Evolutionary conservation across 768 basidiomycete genomes (phyloP), one percentile per base, ranked within the genome.

Genomic region (Boletus eberwhitei): DNA sequence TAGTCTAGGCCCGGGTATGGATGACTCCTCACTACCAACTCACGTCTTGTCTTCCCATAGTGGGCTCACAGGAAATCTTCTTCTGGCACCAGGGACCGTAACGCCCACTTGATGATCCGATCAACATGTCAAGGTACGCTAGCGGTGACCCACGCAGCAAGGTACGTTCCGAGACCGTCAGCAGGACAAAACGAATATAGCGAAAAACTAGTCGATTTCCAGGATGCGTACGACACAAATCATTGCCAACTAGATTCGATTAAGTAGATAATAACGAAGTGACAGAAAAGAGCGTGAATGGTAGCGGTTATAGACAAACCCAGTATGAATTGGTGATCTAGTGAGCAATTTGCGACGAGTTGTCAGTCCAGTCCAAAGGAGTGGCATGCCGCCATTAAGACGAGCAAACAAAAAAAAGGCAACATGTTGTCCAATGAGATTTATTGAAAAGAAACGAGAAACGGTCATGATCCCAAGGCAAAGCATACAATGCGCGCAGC

Each of bases 241-340:
- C 61, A 57, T 29, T 55, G 58, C 59, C 58, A 55, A 47, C 64
- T 62, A 69, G 64, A 62, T 66, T 35, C 31, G 11, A 67, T 69
- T 64, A 69, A 57, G 59, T 58, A 64, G 57, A 64, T 60, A 17
- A 58, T 67, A 66, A 69, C 45, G 44, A 53, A 29, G 46, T n/a
- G n/a, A 45, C 14, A 35, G 32, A 56, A 66, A 52, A 21, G 66
- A 68, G 47, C 34, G 64, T 59, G 50, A 32, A 51, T 22, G 37
- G 36, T 44, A 45, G 35, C 6, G 31, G 40, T 35, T 55, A 49
- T 52, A 35, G 7, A 58, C 37, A 43, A 35, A 22, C 42, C 11
- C 9, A 47, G 36, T n/a, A 24, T 31, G 45, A 34, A 52, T 34
- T 16, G 40, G 39, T 14, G 42, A 52, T 59, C 58, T 59, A 59